Evolutionary conservation across 1,284 basidiomycete species (phyloP).

Genomic region (Ceratobasidium sp.): DNA sequence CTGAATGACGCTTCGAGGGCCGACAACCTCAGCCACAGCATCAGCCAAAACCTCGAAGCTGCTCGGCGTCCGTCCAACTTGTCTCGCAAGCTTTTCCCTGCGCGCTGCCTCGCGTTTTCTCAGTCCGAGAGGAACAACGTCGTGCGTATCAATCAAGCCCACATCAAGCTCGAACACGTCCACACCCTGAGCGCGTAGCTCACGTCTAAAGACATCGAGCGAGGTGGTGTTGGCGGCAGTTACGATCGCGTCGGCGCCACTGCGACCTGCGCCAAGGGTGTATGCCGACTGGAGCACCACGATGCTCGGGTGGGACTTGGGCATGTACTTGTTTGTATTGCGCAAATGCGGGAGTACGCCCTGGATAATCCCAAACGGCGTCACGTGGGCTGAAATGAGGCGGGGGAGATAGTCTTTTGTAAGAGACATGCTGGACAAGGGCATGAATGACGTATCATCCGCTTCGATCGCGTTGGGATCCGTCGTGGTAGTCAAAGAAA

Average conservation of each 20-base stretch:
- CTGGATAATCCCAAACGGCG: constrained; percentile 80
- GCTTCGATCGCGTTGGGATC: constrained; percentile 19
- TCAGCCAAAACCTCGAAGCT: constrained; percentile 40
- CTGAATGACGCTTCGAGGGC: constrained; percentile 56
- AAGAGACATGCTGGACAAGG: constrained; percentile 65
- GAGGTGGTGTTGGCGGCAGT: constrained; percentile 80
- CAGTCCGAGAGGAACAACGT: constrained; percentile 31
- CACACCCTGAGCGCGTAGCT: constrained; percentile 62
- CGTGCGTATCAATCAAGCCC: constrained; percentile 25
- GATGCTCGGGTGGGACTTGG: constrained; percentile 65
- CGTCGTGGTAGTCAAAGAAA: constrained; percentile 44
- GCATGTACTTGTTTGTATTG: constrained; percentile 57
- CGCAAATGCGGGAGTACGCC: constrained; percentile 80
- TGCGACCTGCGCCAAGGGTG: constrained; percentile 75
- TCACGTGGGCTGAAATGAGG: constrained; percentile 77
- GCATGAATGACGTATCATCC: constrained; percentile 30
- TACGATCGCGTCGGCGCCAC: constrained; percentile 73
- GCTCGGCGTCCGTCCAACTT: constrained; percentile 40
- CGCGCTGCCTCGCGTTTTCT: constrained; percentile 32
- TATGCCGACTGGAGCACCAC: constrained; percentile 60
- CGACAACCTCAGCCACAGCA: constrained; percentile 42
- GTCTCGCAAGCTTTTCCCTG: constrained; percentile 24
- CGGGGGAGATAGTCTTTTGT: constrained; percentile 73
- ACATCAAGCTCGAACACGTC: constrained; percentile 46
- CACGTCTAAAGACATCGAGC: constrained; percentile 78